Evolutionary conservation across 306 rosid species (phyloP), one percentile per base, ranked within the genome.

Genomic region (Cucurbita ficifolia): DNA sequence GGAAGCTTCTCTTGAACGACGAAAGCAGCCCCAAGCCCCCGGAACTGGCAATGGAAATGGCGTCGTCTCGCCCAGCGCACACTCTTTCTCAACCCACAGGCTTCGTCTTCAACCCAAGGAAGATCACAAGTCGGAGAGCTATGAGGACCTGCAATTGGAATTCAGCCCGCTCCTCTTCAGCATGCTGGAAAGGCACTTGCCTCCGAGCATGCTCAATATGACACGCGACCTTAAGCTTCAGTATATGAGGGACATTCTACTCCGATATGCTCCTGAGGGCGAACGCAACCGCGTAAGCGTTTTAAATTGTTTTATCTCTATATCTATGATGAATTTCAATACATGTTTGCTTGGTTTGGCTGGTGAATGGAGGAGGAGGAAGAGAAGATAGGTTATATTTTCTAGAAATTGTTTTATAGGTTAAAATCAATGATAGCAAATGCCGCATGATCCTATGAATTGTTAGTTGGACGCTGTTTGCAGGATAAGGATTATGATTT

Each of bases 121-220:
- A 22, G 94, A 86, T 71, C 98, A 94, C 87, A 81, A 62, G 78
- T 74, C 98, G 10, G 98, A 94, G 6, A 86, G 76, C 78, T 94
- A 94, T 48, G 95, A 87, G 11, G 98, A 85, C 74, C 74, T 94
- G 42, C 83, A 79, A 70, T 76, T 84, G 85, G 97, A 89, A 54
- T 90, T 89, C 78, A 84, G 86, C 52, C 98, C 92, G 11, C 82
- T 86, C 5, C 86, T 94, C n/a, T 87, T 87, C 84, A 86, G 85
- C 81, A 84, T 88, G 19, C 96, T 94, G 16, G 98, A 94, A 79
- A 86, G 72, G 74, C 84, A 94, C 82, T 77, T 94, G 74, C 96
- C 98, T 57, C 76, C 72, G 16, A 74, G 76, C 60, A 71, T 90
- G 86, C 94, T 89, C 74, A 60, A 53, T 78, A 81, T 54, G 3